Evolutionary conservation across 2,329 filamentous ascomycete species (phyloP).

Genomic region (Chaetomium strumarium): DNA sequence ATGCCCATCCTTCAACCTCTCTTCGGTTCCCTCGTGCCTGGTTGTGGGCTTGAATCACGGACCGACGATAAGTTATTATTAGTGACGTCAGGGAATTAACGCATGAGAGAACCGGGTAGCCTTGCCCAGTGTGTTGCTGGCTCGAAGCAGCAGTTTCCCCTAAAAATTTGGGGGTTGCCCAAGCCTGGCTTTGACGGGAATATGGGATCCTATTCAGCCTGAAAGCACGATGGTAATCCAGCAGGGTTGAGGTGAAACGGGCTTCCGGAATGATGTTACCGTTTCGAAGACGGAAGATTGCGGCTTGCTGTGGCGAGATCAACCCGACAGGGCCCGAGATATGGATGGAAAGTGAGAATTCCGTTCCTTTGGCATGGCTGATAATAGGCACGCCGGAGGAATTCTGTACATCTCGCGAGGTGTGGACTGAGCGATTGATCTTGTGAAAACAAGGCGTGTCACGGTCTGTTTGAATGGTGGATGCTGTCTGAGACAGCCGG

Average conservation of each 20-base stretch:
- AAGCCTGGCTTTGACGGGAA: conserved; percentile 12
- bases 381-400: conserved; percentile 10
- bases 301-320: neutral
- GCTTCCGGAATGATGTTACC: neutral
- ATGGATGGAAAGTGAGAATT: conserved; percentile 18
- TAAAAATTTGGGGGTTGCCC: neutral
- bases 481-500: neutral
- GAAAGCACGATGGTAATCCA: conserved; percentile 13
- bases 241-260: conserved; percentile 1
- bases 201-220: conserved; percentile 21
- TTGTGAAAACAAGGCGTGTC: neutral
- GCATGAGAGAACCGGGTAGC: conserved; percentile 18
- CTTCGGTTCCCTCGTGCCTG: neutral
- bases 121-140: neutral
- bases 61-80: neutral
- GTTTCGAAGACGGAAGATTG: conserved; percentile 14
- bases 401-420: conserved; percentile 3
- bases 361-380: conserved; percentile 4
- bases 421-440: neutral
- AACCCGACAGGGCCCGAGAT: neutral
- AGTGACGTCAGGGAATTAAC: conserved; percentile 14
- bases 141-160: conserved; percentile 5
- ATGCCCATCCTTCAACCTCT: neutral
- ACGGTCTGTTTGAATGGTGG: conserved; percentile 2
- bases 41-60: neutral